A percentile compares a stretch with the other conserved stretches of the same genome.
phyloP scores from a whole-genome alignment of 805 yeast genomes.

The Lachancea nothofagi region DNA sequence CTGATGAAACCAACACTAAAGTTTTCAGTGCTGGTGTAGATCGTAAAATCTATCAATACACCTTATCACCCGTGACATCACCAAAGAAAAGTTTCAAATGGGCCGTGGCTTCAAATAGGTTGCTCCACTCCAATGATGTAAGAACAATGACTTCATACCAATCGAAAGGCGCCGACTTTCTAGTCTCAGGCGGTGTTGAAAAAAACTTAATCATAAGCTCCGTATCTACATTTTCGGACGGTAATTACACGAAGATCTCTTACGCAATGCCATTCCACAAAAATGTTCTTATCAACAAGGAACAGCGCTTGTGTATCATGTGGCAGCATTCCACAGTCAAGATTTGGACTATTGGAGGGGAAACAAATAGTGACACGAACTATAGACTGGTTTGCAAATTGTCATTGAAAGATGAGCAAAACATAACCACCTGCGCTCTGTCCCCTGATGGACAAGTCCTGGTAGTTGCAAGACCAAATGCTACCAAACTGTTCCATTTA shows the following conservation, averaged over 20 bases:
- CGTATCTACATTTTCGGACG: slow-evolving; percentile 58
- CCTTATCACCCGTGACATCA: slow-evolving; percentile 18
- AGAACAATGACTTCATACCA: slow-evolving; percentile 70
- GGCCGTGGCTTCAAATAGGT: slow-evolving; percentile 69
- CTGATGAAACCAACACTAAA: slow-evolving; percentile 53
- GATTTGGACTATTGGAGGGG: slow-evolving; percentile 60
- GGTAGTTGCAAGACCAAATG: slow-evolving; percentile 64
- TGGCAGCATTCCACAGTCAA: slow-evolving; percentile 83
- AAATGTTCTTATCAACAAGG: slow-evolving; percentile 44
- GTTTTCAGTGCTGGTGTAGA: slow-evolving; percentile 92
- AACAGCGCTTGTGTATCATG: slow-evolving; percentile 51
- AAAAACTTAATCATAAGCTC: slow-evolving; percentile 60
- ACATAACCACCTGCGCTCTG: slow-evolving; percentile 61
- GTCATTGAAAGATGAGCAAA: slow-evolving; percentile 68
- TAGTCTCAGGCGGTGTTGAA: slow-evolving; percentile 83
- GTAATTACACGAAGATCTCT: slow-evolving; percentile 66
- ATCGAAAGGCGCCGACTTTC: slow-evolving; percentile 57
- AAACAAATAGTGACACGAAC: slow-evolving; percentile 21
- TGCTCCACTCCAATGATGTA: slow-evolving; percentile 81
- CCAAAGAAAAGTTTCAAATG: slow-evolving; percentile 43
- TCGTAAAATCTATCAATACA: slow-evolving; percentile 75
- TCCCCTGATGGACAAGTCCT: slow-evolving; percentile 61
- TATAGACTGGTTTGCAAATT: slow-evolving; percentile 59
- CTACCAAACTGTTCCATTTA: slow-evolving; percentile 64
- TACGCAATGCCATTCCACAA: slow-evolving; percentile 50